Conservation (phyloP, 306 rosid species). For the Medicago arabica region DNA sequence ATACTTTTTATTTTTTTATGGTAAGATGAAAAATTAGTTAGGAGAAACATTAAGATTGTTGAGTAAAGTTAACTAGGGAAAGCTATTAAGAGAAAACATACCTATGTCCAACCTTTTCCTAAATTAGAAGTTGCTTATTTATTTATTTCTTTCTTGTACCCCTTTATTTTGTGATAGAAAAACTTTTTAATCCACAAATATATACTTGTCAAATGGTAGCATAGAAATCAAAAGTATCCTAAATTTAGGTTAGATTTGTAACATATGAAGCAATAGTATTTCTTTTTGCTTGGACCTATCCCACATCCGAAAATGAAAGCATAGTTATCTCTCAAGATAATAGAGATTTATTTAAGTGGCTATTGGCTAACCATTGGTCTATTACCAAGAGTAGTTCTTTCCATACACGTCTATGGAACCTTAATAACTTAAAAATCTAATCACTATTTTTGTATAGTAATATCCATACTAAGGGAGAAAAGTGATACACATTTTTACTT, state of each 20-base stretch:
- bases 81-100: conserved; percentile 8
- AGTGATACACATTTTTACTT: too few species aligned
- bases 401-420: too few species aligned
- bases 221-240: conserved; percentile 4
- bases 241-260: not conserved
- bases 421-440: too few species aligned
- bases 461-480: too few species aligned
- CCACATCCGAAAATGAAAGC: too few species aligned
- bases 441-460: too few species aligned
- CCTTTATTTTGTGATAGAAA: not conserved
- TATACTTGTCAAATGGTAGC: not conserved
- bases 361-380: too few species aligned
- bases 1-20: not conserved
- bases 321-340: too few species aligned
- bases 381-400: too few species aligned
- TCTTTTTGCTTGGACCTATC: too few species aligned
- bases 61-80: not conserved
- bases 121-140: not conserved
- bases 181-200: not conserved
- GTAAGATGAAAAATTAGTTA: not conserved
- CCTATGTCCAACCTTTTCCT: not conserved
- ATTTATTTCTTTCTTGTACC: not conserved
- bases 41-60: not conserved
- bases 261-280: too few species aligned
- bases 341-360: too few species aligned